Evolutionary conservation across 495 filamentous ascomycete genomes (phyloP).

Genomic region (Penicillium fimorum): DNA sequence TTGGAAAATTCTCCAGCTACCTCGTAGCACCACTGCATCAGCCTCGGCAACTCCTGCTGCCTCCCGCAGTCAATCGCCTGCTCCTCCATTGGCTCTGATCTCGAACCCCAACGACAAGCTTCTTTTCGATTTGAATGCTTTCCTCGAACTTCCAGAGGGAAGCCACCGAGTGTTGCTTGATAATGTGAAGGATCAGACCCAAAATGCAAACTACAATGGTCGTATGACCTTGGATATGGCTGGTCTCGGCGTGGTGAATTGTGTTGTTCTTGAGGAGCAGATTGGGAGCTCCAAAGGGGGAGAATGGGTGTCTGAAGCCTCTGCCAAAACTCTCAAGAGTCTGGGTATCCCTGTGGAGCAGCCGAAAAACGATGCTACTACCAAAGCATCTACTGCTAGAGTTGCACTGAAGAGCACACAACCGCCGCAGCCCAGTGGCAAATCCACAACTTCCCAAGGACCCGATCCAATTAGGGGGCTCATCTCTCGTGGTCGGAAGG

Average conservation of each 20-base stretch:
- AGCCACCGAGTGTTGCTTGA: conserved; percentile 69
- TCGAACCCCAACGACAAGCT: conserved; percentile 62
- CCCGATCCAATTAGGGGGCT: conserved; percentile 32
- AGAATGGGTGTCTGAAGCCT: conserved; percentile 61
- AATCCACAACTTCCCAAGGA: conserved; percentile 60
- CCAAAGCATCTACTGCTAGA: conserved; percentile 26
- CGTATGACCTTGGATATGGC: conserved; percentile 57
- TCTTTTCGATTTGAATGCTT: conserved; percentile 68
- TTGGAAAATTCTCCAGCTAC: conserved; percentile 65
- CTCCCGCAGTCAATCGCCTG: conserved; percentile 55
- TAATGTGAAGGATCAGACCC: conserved; percentile 66
- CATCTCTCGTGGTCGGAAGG: conserved; percentile 60
- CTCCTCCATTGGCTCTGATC: conserved; percentile 38
- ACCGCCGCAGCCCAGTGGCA: conserved; percentile 43
- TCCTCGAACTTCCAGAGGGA: conserved; percentile 64
- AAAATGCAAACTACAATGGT: conserved; percentile 76
- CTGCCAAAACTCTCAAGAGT: conserved; percentile 39
- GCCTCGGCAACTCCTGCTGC: conserved; percentile 57
- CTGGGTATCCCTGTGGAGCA: conserved; percentile 41
- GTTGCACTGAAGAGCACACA: conserved; percentile 38
- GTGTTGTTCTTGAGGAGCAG: conserved; percentile 76
- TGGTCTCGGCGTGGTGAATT: conserved; percentile 65
- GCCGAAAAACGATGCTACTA: conserved; percentile 32
- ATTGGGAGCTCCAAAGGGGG: conserved; percentile 54
- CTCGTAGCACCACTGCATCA: conserved; percentile 42